phyloP scores from a whole-genome alignment of 306 rosid genomes.

The Vicia villosa region DNA sequence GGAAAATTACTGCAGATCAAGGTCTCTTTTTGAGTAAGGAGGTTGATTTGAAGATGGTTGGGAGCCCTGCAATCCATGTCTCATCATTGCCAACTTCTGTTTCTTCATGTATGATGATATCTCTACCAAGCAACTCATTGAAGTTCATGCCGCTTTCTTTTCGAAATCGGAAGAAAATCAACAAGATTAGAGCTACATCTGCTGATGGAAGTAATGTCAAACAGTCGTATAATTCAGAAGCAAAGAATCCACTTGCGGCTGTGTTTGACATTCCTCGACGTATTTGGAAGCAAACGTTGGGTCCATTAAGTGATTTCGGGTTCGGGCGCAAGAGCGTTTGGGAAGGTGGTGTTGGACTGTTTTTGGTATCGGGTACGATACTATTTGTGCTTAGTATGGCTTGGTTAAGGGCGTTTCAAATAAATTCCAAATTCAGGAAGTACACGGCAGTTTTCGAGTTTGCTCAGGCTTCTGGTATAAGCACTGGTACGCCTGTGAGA shows the following conservation, averaged over 20 bases:
- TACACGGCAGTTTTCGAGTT: slow-evolving; percentile 82
- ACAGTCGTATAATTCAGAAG: slow-evolving; percentile 55
- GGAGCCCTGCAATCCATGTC: slow-evolving; percentile 50
- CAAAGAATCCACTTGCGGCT: slow-evolving; percentile 59
- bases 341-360: slow-evolving; percentile 98
- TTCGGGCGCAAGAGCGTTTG: slow-evolving; percentile 83
- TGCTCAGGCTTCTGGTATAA: slow-evolving; percentile 84
- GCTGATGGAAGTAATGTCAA: slow-evolving; percentile 56
- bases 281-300: slow-evolving; percentile 81
- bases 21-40: background rate
- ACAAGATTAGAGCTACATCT: slow-evolving; percentile 56
- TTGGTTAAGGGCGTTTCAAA: slow-evolving; percentile 86
- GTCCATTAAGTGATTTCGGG: slow-evolving; percentile 85
- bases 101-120: slow-evolving; percentile 49
- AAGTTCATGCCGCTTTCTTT: slow-evolving; percentile 57
- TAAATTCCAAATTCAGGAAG: slow-evolving; percentile 78
- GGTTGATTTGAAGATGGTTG: slow-evolving; percentile 58
- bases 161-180: slow-evolving; percentile 40
- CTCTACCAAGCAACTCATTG: slow-evolving; percentile 41
- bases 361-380: slow-evolving; percentile 75
- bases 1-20: slow-evolving; percentile 14
- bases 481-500: slow-evolving; percentile 90
- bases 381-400: slow-evolving; percentile 83
- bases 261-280: slow-evolving; percentile 68
- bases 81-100: slow-evolving; percentile 53